Evolutionary conservation across 192 early-diverging fungal species (phyloP).

Genomic region (Coemansia sp.): DNA sequence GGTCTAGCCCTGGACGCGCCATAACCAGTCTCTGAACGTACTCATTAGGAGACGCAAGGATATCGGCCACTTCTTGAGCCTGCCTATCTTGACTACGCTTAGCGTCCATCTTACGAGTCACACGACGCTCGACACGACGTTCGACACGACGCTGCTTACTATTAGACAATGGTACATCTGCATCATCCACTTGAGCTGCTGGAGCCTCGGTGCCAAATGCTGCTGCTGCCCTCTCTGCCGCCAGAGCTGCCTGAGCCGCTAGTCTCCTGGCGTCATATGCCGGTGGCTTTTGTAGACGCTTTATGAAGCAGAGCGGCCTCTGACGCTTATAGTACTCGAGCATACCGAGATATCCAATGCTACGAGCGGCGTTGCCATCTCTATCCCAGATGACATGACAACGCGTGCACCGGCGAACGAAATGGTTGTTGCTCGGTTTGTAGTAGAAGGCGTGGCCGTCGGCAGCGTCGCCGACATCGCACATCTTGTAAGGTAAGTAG

Average conservation of each 20-base stretch:
- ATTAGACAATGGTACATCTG: too few species aligned
- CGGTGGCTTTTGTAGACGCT: background rate
- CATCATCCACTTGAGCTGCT: too few species aligned
- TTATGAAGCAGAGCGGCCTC: background rate
- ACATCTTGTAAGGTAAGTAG: background rate
- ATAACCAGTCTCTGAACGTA: too few species aligned
- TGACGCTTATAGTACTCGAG: background rate
- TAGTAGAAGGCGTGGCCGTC: background rate
- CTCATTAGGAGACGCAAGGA: too few species aligned
- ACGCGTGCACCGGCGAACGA: background rate
- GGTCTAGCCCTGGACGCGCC: too few species aligned
- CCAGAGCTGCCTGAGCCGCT: background rate
- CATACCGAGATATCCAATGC: background rate
- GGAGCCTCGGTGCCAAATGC: too few species aligned
- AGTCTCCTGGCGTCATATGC: background rate
- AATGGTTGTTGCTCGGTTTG: background rate
- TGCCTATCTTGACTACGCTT: too few species aligned
- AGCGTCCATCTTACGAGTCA: too few species aligned
- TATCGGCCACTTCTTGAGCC: too few species aligned
- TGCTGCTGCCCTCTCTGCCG: background rate
- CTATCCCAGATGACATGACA: background rate
- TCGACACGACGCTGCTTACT: too few species aligned
- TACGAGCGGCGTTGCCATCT: background rate
- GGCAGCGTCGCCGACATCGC: background rate
- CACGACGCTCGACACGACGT: too few species aligned